phyloP scores from a whole-genome alignment of 345 rosid species.

The Abelmoschus esculentus region DNA sequence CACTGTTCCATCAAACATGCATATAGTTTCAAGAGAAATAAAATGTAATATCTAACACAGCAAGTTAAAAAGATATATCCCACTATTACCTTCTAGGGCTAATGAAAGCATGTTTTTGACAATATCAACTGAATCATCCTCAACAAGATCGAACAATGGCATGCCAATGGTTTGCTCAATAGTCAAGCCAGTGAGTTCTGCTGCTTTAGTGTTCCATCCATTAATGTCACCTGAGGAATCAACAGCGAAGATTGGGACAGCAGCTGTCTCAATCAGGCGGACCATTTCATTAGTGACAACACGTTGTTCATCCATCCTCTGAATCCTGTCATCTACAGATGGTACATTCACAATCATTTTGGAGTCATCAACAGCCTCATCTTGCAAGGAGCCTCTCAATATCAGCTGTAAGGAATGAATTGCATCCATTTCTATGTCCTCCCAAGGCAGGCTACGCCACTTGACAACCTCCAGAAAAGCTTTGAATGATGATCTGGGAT shows the following conservation, averaged over 20 bases:
- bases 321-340: conserved; percentile 38
- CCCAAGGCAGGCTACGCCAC: conserved; percentile 66
- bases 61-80: conserved; percentile 13
- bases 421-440: conserved; percentile 84
- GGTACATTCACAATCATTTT: conserved; percentile 43
- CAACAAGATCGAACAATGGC: conserved; percentile 46
- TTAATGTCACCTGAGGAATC: conserved; percentile 60
- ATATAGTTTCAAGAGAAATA: not conserved
- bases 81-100: conserved; percentile 51
- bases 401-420: conserved; percentile 82
- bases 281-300: conserved; percentile 70
- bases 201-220: conserved; percentile 77
- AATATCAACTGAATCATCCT: conserved; percentile 35
- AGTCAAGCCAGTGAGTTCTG: conserved; percentile 61
- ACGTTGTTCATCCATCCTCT: conserved; percentile 50
- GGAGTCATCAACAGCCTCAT: conserved; percentile 37
- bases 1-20: not conserved
- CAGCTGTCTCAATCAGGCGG: conserved; percentile 79
- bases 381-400: conserved; percentile 58
- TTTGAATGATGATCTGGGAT: conserved; percentile 84
- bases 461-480: conserved; percentile 75
- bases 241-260: conserved; percentile 73
- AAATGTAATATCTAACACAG: not conserved
- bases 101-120: conserved; percentile 35
- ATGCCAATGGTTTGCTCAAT: conserved; percentile 71